Base-by-base conservation (phyloP, 192 early-diverging fungal genomes). In the Linnemannia elongata region DNA sequence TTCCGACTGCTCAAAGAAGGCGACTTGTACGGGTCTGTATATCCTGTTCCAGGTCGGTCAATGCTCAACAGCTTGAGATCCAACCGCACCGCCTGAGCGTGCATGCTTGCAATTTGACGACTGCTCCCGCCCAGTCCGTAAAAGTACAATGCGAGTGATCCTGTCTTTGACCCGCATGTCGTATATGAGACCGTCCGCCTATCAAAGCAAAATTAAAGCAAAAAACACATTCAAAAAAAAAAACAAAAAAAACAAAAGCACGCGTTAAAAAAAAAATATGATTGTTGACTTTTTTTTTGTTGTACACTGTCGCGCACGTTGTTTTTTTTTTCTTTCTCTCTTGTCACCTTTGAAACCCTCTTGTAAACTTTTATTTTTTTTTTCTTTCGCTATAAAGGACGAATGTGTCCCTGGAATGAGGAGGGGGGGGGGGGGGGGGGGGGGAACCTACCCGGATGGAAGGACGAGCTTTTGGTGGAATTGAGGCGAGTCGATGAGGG, bases 121-220 rank as follows among this genome's bases (percentile, higher is more conserved):
- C 79, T 60, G 38, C 84, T 87, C 6, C 84, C 84, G 33, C 84
- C 84, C 18, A 87, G 57, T 5, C 84, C 84, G 20, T 87, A 87
- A 55, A 81, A 87, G 44, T 78, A 87, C 36, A 87, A 30, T 12
- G 81, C 66, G 10, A 66, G 79, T 0, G 47, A 74, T 3, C 84
- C 84, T 44, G 84, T 78, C 72, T 33, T 87, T 10, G 84, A 87
- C 8, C 84, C 84, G 38, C 84, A 87, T 7, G 76, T 78, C 35
- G 84, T 41, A 35, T 78, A 87, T 4, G 84, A 87, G 8, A 81
- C 79, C 0, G 84, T 78, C 39, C 84, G 63, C 44, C 83, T 85
- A 49, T 8, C 9, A 27, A 33, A 36, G 4, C 63, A 7, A 63
- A 7, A 63, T 52, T 45, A 45, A 27, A 44, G 66, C 38, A 69